Base-by-base conservation (phyloP, 1,284 basidiomycete species). In the Cystobasidium slooffiae region DNA sequence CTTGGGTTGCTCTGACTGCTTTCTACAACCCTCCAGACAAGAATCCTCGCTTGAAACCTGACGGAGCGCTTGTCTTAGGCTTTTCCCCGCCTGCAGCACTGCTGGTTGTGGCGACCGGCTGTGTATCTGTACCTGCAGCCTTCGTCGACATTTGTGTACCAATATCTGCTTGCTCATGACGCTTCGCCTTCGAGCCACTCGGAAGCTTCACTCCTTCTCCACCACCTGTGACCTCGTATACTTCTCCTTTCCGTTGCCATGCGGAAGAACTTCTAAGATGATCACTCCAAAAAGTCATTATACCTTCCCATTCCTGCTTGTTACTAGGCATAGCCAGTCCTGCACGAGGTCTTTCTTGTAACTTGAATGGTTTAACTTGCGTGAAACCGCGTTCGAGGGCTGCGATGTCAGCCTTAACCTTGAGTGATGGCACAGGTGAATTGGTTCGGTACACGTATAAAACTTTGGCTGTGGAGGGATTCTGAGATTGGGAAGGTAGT, bases 201-300 rank as follows among this genome's bases (percentile, higher is more conserved):
- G 51, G 8, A 1, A 22, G 12, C 39, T 51, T 16, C 20, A n/a
- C 46, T 31, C 37, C 10, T 18, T 64, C 18, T 7, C 10, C 2
- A 16, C 53, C 44, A 6, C 56, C 55, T 56, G 70, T 73, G 24
- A 73, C 39, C 37, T 73, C 70, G 41, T 56, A 65, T 8, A 73
- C 55, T 39, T 65, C 70, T 18, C 72, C 53, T 41, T 59, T 63
- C 20, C 74, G 59, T 49, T 77, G 66, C 76, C 76, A 77, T 6
- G 75, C 65, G 20, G 68, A 67, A 10, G 66, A 22, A n/a, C 55
- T 53, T 46, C 58, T 44, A 12, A 77, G 47, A 18, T 65, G 44
- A 46, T 77, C 70, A 22, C 73, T 75, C 76, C 76, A 77, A 61
- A 77, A 77, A 49, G 62, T 72, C 62, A 56, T 73, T 16, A 66